Conservation (phyloP, 2,329 filamentous ascomycete species). For the Microcera coccophila region DNA sequence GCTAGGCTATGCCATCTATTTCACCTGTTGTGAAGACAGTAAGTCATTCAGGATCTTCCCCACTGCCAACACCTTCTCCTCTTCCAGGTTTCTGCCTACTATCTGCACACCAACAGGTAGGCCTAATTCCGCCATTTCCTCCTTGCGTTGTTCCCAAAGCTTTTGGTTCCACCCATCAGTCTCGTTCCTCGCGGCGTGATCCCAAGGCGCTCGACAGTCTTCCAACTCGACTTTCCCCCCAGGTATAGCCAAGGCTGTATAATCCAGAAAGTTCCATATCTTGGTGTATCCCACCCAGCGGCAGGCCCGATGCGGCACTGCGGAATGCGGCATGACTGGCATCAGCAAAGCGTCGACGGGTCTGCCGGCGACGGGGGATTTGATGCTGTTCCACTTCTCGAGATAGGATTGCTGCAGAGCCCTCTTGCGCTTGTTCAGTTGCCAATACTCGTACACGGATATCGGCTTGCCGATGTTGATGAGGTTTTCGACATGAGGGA, state of each 20-base stretch:
- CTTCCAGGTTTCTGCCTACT: slow-evolving; percentile 48
- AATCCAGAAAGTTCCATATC: slow-evolving; percentile 30
- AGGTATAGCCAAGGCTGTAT: slow-evolving; percentile 25
- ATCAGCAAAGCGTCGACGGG: slow-evolving; percentile 53
- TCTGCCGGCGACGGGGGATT: slow-evolving; percentile 40
- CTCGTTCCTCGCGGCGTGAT: slow-evolving; percentile 3
- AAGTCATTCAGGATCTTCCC: slow-evolving; percentile 11
- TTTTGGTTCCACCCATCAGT: slow-evolving; percentile 18
- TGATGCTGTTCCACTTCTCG: slow-evolving; percentile 52
- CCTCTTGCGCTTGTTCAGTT: slow-evolving; percentile 57
- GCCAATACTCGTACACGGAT: slow-evolving; percentile 64
- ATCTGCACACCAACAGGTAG: slow-evolving; percentile 51
- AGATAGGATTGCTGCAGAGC: slow-evolving; percentile 43
- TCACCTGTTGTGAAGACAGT: too few relatives aligned
- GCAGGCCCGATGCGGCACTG: slow-evolving; percentile 41
- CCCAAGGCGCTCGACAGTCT: slow-evolving; percentile 34
- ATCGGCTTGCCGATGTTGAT: slow-evolving; percentile 51
- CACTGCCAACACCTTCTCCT: slow-evolving; percentile 47
- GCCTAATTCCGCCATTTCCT: slow-evolving; percentile 14
- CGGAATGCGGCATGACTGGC: slow-evolving; percentile 58
- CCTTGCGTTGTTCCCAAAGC: slow-evolving; percentile 12
- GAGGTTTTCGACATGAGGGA: slow-evolving; percentile 56
- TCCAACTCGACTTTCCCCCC: slow-evolving; percentile 36
- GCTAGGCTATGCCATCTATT: too few relatives aligned
- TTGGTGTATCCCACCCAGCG: slow-evolving; percentile 47